Evolutionary conservation across 345 rosid species (phyloP).

Genomic region (Crucihimalaya himalaica): DNA sequence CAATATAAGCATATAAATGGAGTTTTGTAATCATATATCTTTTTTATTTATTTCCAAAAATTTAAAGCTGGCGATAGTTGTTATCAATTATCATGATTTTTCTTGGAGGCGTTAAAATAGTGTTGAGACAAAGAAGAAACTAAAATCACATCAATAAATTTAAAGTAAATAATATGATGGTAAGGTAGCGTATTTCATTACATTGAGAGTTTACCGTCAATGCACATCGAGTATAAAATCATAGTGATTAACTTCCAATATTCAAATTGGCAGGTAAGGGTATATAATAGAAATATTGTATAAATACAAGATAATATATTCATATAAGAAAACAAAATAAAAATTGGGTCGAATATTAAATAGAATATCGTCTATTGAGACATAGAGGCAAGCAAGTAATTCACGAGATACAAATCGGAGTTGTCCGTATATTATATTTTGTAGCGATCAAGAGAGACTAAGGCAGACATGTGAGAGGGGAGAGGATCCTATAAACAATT

Average conservation of each 20-base stretch:
- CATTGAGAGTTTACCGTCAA: conserved; percentile 13
- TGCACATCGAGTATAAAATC: neutral
- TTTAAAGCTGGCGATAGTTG: conserved; percentile 39
- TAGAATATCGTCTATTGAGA: conserved; percentile 38
- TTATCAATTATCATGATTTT: conserved; percentile 27
- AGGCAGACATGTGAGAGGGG: conserved; percentile 44
- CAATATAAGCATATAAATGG: conserved; percentile 14
- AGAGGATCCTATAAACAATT: conserved; percentile 35
- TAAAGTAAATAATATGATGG: neutral
- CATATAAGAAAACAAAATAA: conserved; percentile 33
- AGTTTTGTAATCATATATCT: conserved; percentile 21
- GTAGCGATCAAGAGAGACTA: conserved; percentile 46
- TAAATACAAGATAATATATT: conserved; percentile 4
- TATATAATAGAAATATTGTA: neutral
- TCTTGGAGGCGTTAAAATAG: conserved; percentile 29
- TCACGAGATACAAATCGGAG: conserved; percentile 44
- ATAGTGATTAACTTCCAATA: conserved; percentile 12
- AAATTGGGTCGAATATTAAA: conserved; percentile 23
- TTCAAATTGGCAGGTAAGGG: conserved; percentile 29
- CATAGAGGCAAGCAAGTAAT: conserved; percentile 46
- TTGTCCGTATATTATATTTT: conserved; percentile 45
- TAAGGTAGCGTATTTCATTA: conserved; percentile 1
- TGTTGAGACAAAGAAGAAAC: conserved; percentile 8
- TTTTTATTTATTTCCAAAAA: conserved; percentile 27
- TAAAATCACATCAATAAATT: neutral